Evolutionary conservation across 164 flowering plant genomes (phyloP), one percentile per base, ranked within the genome.

Genomic region (Kingdonia uniflora): DNA sequence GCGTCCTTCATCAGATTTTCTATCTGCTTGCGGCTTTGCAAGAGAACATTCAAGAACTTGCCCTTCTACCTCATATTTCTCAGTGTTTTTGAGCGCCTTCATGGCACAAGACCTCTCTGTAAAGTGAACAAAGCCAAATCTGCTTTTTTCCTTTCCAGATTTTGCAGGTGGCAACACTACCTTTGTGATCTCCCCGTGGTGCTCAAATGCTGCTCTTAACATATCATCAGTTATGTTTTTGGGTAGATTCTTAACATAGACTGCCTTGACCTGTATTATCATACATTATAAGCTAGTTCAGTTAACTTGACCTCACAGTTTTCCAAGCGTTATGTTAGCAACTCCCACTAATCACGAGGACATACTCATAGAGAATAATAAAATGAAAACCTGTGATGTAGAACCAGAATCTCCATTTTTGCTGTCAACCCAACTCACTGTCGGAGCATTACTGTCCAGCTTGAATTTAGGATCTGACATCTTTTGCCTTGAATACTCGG

Each of bases 401-500:
- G 87, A 56, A 61, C 90, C 69, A 41, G 89, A 74, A 39, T 82
- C 90, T 21, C 78, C 73, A 71, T 64, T 79, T 68, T 70, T 83
- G 4, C 90, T 83, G 55, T 91, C 98, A 58, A 96, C 96, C 98
- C 98, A 87, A 60, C 85, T 87, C 45, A 85, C 86, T 19, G 92
- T 91, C 41, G 92, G 95, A 58, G 85, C 75, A 69, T 80, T 83
- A 21, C 63, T 74, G 25, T 76, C 91, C 20, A 91, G 84, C 77
- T 85, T 85, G 61, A 91, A 91, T 49, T 77, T 66, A 54, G 90
- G 77, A 43, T 65, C 74, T 41, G 76, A 74, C 98, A 91, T 85
- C 70, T 75, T 79, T 54, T 84, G 74, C 58, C 85, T 80, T 25
- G 96, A 76, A 74, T 81, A 84, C 58, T 87, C 98, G 23, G 98